These are phyloP conservation scores for Ustilago lituana DNA, from an alignment of 1,284 basidiomycete species.

Conservation along the genomic window DNA sequence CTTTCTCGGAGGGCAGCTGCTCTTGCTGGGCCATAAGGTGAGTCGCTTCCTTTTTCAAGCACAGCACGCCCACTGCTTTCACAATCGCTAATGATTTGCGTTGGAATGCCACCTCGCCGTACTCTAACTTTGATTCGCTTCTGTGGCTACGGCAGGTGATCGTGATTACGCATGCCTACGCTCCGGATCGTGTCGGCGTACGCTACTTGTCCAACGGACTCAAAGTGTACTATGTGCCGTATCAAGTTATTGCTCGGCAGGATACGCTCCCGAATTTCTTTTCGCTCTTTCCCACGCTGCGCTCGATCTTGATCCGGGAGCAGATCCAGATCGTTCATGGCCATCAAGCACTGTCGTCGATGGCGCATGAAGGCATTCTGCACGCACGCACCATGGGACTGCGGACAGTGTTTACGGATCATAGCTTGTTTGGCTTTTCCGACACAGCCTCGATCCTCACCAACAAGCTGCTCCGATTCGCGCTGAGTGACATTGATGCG, in stretches of 20 bases:
- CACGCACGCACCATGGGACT: conserved; percentile 75
- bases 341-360: conserved; percentile 86
- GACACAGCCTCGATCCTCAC: conserved; percentile 95
- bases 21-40: conserved; percentile 86
- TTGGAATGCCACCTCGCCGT: no score
- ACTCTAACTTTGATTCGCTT: no score
- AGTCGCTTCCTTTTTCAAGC: no score
- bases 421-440: conserved; percentile 93
- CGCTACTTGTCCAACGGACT: conserved; percentile 84
- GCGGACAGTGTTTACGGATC: conserved; percentile 93
- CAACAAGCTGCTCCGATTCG: conserved; percentile 89
- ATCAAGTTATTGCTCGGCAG: conserved; percentile 75
- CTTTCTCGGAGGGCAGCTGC: conserved; percentile 72
- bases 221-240: conserved; percentile 95
- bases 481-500: conserved; percentile 87
- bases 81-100: no score
- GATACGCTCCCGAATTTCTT: conserved; percentile 96
- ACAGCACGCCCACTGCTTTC: no score
- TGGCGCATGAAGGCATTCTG: conserved; percentile 91
- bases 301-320: conserved; percentile 88
- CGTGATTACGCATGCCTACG: conserved; percentile 91
- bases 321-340: conserved; percentile 87
- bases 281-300: conserved; percentile 86
- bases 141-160: conserved; percentile 82
- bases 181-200: conserved; percentile 83